Conservation (phyloP, 371 early-diverging fungal species). For the Cokeromyces recurvatus region DNA sequence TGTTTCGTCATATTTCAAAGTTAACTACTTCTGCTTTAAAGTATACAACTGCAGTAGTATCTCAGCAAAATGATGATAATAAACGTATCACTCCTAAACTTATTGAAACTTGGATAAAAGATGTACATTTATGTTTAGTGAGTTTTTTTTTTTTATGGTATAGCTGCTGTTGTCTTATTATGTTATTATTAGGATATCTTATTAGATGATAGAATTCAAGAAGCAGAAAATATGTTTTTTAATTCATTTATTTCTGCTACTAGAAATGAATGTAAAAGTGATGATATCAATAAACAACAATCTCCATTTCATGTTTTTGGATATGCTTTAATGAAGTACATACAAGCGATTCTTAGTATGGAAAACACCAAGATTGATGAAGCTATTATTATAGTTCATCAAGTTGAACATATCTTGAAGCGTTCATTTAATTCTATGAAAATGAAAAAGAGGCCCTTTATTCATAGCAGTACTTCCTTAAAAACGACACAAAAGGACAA, state of each 20-base stretch:
- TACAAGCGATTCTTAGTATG: conserved; percentile 23
- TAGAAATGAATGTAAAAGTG: no score
- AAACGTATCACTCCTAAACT: not conserved
- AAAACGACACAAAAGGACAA: no score
- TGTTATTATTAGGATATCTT: conserved; percentile 29
- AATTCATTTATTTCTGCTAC: no score
- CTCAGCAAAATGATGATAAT: not conserved
- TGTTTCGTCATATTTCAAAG: conserved; percentile 24
- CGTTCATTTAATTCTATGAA: no score
- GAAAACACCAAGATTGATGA: conserved; percentile 8
- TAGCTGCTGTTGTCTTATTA: no score
- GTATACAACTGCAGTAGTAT: conserved; percentile 9
- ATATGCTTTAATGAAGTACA: conserved; percentile 20
- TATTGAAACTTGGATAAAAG: conserved; percentile 9
- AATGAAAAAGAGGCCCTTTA: no score
- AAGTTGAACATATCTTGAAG: no score
- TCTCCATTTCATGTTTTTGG: conserved; percentile 33
- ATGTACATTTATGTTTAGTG: conserved; percentile 14
- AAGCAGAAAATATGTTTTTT: conserved; percentile 20
- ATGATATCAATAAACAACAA: no score
- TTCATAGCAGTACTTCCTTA: no score
- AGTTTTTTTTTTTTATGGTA: no score
- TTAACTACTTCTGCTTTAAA: conserved; percentile 12
- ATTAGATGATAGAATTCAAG: conserved; percentile 19
- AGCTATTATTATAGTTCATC: no score